These are phyloP conservation scores for Acanthamoeba castellanii DNA, from an alignment of 208 protist genomes.

Conservation along the genomic window DNA sequence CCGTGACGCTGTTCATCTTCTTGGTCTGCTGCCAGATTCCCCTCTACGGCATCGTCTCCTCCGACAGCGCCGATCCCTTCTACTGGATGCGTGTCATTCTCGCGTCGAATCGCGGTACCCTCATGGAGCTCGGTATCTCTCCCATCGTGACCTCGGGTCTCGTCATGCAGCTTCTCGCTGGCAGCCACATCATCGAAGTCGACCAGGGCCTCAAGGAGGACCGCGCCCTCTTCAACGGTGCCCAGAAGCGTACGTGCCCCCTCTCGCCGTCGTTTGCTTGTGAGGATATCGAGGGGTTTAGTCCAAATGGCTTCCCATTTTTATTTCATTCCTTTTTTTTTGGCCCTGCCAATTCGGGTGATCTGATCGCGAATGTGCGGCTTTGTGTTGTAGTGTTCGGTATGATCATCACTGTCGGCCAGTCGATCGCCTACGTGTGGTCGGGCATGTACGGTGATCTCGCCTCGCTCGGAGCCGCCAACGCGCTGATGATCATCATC, in stretches of 20 bases:
- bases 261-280: slow-evolving; percentile 59
- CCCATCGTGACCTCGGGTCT: slow-evolving; percentile 90
- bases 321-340: not conserved
- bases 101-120: slow-evolving; percentile 98
- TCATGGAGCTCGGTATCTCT: slow-evolving; percentile 98
- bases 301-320: no score
- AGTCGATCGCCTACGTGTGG: slow-evolving; percentile 98
- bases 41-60: slow-evolving; percentile 97
- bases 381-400: slow-evolving; percentile 93
- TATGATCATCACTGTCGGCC: slow-evolving; percentile 97
- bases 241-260: slow-evolving; percentile 94
- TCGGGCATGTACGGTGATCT: slow-evolving; percentile 99
- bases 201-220: slow-evolving; percentile 97
- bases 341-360: no score
- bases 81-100: slow-evolving; percentile 99
- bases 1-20: slow-evolving; percentile 98
- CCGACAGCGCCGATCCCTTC: slow-evolving; percentile 96
- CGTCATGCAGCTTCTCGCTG: slow-evolving; percentile 92
- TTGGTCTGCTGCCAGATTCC: slow-evolving; percentile 99
- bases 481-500: slow-evolving; percentile 97
- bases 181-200: slow-evolving; percentile 97
- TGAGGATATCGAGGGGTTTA: not conserved
- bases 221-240: slow-evolving; percentile 96
- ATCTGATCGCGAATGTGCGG: no score
- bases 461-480: slow-evolving; percentile 95